Percentiles rank a stretch among this genome's conserved stretches.
Conservation (phyloP, 169 alveolate species). For the Plasmodium sp. region DNA sequence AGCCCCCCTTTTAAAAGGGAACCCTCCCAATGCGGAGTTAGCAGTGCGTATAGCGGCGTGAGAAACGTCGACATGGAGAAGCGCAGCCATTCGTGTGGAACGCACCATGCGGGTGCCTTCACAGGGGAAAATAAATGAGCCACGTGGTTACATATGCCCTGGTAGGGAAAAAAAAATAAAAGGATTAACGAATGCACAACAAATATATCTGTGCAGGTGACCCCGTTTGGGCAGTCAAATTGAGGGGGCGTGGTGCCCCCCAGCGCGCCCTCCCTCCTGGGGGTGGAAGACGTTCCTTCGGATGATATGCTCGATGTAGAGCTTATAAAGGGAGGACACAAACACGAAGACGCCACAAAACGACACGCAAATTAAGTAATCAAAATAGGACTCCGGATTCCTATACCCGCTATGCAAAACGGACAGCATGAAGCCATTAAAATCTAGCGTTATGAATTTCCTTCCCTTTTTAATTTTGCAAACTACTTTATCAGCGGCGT, state of each 20-base stretch:
- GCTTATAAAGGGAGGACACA: slow-evolving; percentile 37
- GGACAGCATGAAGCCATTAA: slow-evolving; percentile 46
- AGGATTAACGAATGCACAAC: neutral
- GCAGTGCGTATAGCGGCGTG: neutral
- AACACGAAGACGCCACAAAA: slow-evolving; percentile 17
- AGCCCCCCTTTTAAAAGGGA: neutral
- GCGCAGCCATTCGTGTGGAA: neutral
- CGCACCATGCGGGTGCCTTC: neutral
- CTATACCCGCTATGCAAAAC: slow-evolving; percentile 43
- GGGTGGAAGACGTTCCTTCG: neutral
- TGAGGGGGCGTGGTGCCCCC: neutral
- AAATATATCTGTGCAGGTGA: neutral
- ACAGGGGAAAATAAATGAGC: neutral
- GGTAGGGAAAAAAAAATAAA: neutral
- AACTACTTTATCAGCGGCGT: slow-evolving; percentile 61
- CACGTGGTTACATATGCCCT: neutral
- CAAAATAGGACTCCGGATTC: slow-evolving; percentile 67
- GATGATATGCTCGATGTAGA: slow-evolving; percentile 33
- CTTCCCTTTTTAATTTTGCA: slow-evolving; percentile 23
- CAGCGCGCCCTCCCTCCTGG: neutral
- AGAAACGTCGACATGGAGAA: neutral
- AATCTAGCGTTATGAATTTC: slow-evolving; percentile 41
- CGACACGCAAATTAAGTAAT: slow-evolving; percentile 41
- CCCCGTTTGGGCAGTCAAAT: neutral
- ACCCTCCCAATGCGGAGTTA: neutral